Conservation (phyloP, 345 rosid species). For the Hypericum androsaemum region DNA sequence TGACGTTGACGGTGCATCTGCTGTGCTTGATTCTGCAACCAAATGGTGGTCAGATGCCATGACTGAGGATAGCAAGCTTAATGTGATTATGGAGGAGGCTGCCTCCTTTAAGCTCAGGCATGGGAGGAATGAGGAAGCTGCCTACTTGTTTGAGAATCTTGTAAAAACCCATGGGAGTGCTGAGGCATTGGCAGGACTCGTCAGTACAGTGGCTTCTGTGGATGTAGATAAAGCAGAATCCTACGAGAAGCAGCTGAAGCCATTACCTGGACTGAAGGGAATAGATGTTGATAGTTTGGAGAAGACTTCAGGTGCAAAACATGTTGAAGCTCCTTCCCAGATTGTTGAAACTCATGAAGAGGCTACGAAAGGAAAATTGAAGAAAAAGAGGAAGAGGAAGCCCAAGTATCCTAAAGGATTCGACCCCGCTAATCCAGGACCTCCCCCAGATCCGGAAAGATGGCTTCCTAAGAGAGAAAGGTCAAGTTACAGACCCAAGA, state of each 20-base stretch:
- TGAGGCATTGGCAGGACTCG: slow-evolving; percentile 74
- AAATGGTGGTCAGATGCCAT: slow-evolving; percentile 88
- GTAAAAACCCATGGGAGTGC: slow-evolving; percentile 56
- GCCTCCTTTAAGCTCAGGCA: slow-evolving; percentile 90
- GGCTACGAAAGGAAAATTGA: slow-evolving; percentile 62
- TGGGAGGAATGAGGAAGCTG: slow-evolving; percentile 74
- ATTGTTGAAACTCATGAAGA: slow-evolving; percentile 38
- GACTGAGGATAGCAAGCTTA: slow-evolving; percentile 63
- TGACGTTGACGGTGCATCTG: slow-evolving; percentile 67
- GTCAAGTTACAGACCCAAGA: slow-evolving; percentile 84
- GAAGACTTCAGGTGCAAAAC: slow-evolving; percentile 82
- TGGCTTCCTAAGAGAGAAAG: slow-evolving; percentile 98
- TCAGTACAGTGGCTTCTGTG: slow-evolving; percentile 71
- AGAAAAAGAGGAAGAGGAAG: slow-evolving; percentile 96
- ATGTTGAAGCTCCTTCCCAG: slow-evolving; percentile 40
- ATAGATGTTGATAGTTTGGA: slow-evolving; percentile 71
- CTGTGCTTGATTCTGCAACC: slow-evolving; percentile 66
- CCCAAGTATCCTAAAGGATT: slow-evolving; percentile 95
- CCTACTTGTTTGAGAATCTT: slow-evolving; percentile 68
- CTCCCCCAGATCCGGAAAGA: slow-evolving; percentile 95
- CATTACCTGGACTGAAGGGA: slow-evolving; percentile 55
- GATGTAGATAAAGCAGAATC: slow-evolving; percentile 81
- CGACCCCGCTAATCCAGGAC: slow-evolving; percentile 91
- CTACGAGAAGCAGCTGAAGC: slow-evolving; percentile 69
- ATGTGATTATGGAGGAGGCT: slow-evolving; percentile 76